Base-by-base conservation (phyloP, 2,329 filamentous ascomycete species). In the Fusarium brevicatenulatum region DNA sequence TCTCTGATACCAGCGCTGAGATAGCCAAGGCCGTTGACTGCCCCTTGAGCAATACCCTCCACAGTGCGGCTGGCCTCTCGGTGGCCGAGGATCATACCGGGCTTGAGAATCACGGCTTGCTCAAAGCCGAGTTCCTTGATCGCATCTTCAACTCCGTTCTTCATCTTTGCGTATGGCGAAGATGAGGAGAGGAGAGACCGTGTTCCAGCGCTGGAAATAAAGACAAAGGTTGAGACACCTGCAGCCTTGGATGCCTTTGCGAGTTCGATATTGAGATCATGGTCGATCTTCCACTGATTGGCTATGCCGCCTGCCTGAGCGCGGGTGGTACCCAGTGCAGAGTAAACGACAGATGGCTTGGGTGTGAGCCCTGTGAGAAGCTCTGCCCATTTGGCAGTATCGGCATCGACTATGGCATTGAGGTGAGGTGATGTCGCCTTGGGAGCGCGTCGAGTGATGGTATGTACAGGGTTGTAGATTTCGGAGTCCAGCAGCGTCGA, bases 251-350 rank as follows among this genome's bases (percentile, higher is more conserved):
- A 94, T 0, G 92, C 91, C 68, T 88, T 87, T 7, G 93, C 95
- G 30, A 97, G 86, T 72, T 92, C 91, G 54, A 97, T 82, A 82
- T 97, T 97, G 49, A 97, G 86, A 78, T 96, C 94, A 79, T 95
- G 90, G 83, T 98, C 95, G 72, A 98, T 93, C 79, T 93, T 93
- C 84, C 94, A 92, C 83, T 98, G 95, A 70, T 91, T 90, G 34
- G 90, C 91, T 73, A 97, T 84, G 64, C 92, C 87, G 69, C 95
- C 95, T 1, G 94, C 95, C 18, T 87, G 86, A 0, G 86, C 92
- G 54, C 91, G 89, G 1, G 95, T 98, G 5, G 94, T 97, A 65
- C 92, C 95, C 2, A 98, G 87, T 3, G 90, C 90, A 5, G 93
- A 95, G 83, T 95, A 90, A 83, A 96, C 91, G 72, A 92, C 85